These are phyloP conservation scores for Leucosporidium scottii DNA, from an alignment of 768 basidiomycete species.

Conservation along the genomic window DNA sequence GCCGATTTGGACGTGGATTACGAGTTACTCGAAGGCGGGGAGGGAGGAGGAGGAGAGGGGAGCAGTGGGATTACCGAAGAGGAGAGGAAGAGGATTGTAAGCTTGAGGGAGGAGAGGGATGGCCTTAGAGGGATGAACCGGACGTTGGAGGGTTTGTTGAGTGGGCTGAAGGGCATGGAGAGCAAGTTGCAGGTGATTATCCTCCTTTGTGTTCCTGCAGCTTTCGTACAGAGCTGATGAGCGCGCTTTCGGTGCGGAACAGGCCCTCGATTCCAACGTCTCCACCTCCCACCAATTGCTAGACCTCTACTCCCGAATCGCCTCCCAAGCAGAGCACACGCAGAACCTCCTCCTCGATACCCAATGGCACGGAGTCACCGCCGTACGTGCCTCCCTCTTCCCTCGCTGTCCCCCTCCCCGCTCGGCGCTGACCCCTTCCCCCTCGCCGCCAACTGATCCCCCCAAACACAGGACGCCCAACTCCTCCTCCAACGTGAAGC, in stretches of 20 bases:
- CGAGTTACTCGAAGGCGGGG: neutral
- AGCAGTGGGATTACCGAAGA: neutral
- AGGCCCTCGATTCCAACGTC: constrained; percentile 34
- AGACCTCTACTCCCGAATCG: constrained; percentile 42
- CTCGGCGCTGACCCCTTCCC: neutral
- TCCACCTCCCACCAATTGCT: constrained; percentile 40
- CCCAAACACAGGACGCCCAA: constrained; percentile 7
- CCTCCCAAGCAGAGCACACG: constrained; percentile 44
- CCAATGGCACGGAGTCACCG: constrained; percentile 40
- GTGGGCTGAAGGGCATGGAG: constrained; percentile 36
- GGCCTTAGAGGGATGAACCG: constrained; percentile 42
- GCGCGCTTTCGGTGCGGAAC: too few species aligned
- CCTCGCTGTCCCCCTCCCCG: neutral
- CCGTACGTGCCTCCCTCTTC: constrained; percentile 34
- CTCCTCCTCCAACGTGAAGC: constrained; percentile 1
- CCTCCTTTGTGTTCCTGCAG: too few species aligned
- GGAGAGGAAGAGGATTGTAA: constrained; percentile 26
- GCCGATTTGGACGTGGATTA: neutral
- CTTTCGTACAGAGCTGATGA: too few species aligned
- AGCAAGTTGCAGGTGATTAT: constrained; percentile 41
- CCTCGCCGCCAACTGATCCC: too few species aligned
- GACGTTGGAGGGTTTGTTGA: constrained; percentile 40
- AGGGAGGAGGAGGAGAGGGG: neutral
- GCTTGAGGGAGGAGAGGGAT: constrained; percentile 39
- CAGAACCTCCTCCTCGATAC: constrained; percentile 42